Evolutionary conservation across 768 basidiomycete species (phyloP).

Genomic region (Tubosaeta sp.): DNA sequence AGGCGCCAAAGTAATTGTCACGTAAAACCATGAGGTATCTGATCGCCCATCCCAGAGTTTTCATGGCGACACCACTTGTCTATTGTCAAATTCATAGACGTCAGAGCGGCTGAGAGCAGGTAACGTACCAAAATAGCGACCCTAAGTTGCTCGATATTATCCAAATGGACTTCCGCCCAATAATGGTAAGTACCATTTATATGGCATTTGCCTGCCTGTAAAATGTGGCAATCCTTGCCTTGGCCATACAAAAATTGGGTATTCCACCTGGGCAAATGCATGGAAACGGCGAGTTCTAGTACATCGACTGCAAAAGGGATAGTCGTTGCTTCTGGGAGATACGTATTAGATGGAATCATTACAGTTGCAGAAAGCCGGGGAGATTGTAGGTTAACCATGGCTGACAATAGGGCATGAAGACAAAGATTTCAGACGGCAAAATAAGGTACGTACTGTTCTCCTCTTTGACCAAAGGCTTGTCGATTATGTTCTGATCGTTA

Average conservation of each 20-base stretch:
- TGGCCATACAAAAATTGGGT: constrained; percentile 69
- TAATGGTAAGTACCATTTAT: constrained; percentile 73
- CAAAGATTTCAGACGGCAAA: not conserved
- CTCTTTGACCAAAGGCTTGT: constrained; percentile 75
- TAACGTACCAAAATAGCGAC: constrained; percentile 54
- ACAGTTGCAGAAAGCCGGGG: constrained; percentile 45
- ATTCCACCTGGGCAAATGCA: constrained; percentile 87
- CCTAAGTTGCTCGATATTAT: constrained; percentile 75
- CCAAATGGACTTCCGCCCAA: constrained; percentile 59
- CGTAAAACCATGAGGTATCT: constrained; percentile 84
- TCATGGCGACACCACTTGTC: constrained; percentile 56
- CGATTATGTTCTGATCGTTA: constrained; percentile 96
- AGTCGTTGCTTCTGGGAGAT: constrained; percentile 62
- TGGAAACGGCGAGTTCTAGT: constrained; percentile 51
- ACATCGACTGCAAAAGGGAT: constrained; percentile 63
- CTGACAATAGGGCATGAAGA: constrained; percentile 36
- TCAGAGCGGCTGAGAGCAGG: not conserved
- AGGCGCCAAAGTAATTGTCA: constrained; percentile 92
- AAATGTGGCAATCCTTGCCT: constrained; percentile 56
- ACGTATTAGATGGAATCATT: constrained; percentile 66
- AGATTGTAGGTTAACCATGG: constrained; percentile 67
- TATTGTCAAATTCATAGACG: constrained; percentile 23
- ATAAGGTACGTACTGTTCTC: constrained; percentile 64
- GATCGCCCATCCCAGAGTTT: constrained; percentile 81
- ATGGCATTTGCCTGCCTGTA: constrained; percentile 51